These are phyloP conservation scores for Bipolaris gigantea DNA, from an alignment of 2,329 filamentous ascomycete species.

Conservation along the genomic window DNA sequence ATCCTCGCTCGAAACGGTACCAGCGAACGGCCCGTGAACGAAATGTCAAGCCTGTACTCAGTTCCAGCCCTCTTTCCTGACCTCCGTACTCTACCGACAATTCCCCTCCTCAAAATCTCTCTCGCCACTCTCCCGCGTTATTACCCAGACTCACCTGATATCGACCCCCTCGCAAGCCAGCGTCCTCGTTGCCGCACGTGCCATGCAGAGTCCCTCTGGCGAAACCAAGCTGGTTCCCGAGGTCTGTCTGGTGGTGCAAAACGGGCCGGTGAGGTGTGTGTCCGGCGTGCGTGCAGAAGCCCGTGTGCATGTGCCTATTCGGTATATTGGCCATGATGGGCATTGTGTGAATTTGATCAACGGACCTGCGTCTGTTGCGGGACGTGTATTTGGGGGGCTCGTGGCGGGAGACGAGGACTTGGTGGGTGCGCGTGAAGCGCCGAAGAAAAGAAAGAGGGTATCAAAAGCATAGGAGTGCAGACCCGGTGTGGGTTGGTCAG, in stretches of 20 bases:
- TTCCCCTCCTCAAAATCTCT: neutral
- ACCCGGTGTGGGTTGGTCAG: neutral
- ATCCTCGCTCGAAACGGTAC: neutral
- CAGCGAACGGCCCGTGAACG: neutral
- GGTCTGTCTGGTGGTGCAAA: neutral
- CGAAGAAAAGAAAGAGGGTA: neutral
- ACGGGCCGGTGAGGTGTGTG: too few species aligned
- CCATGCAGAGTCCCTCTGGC: neutral
- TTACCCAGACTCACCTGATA: neutral
- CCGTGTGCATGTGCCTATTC: neutral
- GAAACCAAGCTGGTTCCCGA: neutral
- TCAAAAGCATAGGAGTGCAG: neutral
- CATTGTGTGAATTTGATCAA: neutral
- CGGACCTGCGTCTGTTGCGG: neutral
- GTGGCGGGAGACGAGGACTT: neutral
- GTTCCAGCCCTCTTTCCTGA: neutral
- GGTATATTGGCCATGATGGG: neutral
- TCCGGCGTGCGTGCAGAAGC: neutral
- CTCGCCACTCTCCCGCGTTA: neutral
- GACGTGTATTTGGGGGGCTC: neutral
- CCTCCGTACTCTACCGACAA: neutral
- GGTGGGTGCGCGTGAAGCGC: neutral
- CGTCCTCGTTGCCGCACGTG: neutral
- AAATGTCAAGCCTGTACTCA: neutral
- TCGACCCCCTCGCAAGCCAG: neutral